phyloP scores from a whole-genome alignment of 805 yeast species.

The Babjeviella inositovora region DNA sequence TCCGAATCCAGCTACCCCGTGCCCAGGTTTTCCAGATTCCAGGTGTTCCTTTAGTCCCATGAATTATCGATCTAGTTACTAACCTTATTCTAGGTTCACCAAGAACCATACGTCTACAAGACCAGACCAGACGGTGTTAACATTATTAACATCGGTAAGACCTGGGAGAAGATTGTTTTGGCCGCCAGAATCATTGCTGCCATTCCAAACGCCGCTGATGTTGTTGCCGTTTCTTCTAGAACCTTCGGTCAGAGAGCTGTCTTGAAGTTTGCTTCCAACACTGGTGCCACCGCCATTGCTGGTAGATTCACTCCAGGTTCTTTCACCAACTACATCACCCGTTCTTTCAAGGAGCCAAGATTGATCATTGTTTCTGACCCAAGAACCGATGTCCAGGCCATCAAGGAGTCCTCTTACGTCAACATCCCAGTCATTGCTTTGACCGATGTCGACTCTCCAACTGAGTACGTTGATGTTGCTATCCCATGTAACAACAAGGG shows the following conservation, averaged over 20 bases:
- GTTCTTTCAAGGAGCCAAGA: constrained; percentile 99
- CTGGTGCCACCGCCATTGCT: constrained; percentile 99
- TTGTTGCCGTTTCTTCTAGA: constrained; percentile 97
- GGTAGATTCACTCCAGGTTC: constrained; percentile 99
- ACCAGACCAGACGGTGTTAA: constrained; percentile 99
- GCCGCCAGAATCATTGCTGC: constrained; percentile 99
- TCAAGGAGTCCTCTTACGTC: constrained; percentile 99
- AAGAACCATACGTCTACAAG: constrained; percentile 92
- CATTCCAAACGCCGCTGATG: constrained; percentile 95
- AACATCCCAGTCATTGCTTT: constrained; percentile 99
- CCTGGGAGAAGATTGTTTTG: constrained; percentile 99
- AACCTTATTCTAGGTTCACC: constrained; percentile 54
- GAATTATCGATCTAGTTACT: constrained; percentile 6
- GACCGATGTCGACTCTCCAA: constrained; percentile 96
- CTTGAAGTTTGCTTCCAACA: constrained; percentile 97
- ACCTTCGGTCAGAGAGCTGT: constrained; percentile 99
- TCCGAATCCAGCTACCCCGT: no score
- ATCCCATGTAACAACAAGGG: constrained; percentile 99
- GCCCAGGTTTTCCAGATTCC: no score
- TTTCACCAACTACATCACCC: constrained; percentile 99
- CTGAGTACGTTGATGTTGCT: constrained; percentile 98
- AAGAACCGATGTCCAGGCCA: constrained; percentile 99
- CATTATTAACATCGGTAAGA: constrained; percentile 95
- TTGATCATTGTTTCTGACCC: constrained; percentile 98
- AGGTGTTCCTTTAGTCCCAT: no score